Percentiles rank a stretch among this genome's conserved stretches.
Evolutionary conservation across 2,329 filamentous ascomycete genomes (phyloP).

Genomic region (Tolypocladium inflatum): DNA sequence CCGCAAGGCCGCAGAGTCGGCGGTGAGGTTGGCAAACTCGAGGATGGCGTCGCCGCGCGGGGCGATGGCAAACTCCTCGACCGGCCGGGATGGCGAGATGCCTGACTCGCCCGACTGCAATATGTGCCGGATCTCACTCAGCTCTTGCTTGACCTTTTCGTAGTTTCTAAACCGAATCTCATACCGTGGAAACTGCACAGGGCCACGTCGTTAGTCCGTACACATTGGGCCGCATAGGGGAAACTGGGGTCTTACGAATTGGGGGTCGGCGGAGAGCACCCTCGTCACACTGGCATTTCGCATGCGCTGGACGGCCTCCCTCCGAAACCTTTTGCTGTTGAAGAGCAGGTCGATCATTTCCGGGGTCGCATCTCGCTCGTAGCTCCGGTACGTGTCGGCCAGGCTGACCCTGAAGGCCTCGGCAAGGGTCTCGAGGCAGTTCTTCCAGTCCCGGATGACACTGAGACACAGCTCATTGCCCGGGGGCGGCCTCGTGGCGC

Average conservation of each 20-base stretch:
- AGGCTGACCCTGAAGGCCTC: constrained; percentile 31
- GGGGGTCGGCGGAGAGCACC: constrained; percentile 31
- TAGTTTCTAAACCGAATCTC: constrained; percentile 38
- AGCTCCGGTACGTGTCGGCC: constrained; percentile 33
- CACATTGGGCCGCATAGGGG: neutral
- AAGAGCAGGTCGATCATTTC: constrained; percentile 34
- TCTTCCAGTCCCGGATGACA: constrained; percentile 34
- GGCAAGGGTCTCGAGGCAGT: constrained; percentile 29
- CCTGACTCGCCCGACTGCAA: constrained; percentile 30
- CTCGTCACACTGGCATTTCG: constrained; percentile 33
- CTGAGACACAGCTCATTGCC: constrained; percentile 23
- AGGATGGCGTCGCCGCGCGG: constrained; percentile 38
- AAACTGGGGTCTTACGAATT: constrained; percentile 23
- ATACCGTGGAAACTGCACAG: constrained; percentile 29
- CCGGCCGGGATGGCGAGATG: constrained; percentile 25
- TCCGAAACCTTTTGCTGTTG: constrained; percentile 29
- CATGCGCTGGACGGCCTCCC: constrained; percentile 33
- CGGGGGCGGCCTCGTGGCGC: constrained; percentile 9
- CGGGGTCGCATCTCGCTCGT: constrained; percentile 32
- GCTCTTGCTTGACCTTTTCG: constrained; percentile 32
- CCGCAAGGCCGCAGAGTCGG: constrained; percentile 28
- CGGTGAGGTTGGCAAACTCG: constrained; percentile 37
- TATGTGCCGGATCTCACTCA: constrained; percentile 28
- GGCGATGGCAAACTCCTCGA: constrained; percentile 33
- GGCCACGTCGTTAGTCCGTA: constrained; percentile 5